These are phyloP conservation scores for Hyphopichia fennica DNA, from an alignment of 1,139 yeast genomes.

Conservation along the genomic window DNA sequence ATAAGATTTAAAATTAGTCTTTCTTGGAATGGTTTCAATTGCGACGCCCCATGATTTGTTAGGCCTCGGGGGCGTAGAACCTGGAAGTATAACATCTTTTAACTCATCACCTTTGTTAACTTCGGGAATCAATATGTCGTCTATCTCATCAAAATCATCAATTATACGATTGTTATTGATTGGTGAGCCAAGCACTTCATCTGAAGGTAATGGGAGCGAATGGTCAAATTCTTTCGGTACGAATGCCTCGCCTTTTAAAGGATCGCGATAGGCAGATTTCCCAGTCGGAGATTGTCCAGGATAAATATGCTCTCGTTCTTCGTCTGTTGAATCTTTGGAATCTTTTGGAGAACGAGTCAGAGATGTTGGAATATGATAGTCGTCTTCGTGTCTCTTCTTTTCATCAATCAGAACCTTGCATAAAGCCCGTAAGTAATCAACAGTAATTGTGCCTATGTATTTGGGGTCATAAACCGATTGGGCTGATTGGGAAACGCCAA, in stretches of 20 bases:
- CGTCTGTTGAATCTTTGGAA: no score
- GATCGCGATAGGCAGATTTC: no score
- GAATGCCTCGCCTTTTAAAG: no score
- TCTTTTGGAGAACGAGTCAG: no score
- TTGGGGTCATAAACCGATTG: slow-evolving; percentile 26
- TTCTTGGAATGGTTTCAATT: not conserved
- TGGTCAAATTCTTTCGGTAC: slow-evolving; percentile 18
- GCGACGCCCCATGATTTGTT: not conserved
- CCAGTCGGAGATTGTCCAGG: no score
- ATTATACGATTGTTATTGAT: not conserved
- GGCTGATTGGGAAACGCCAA: slow-evolving; percentile 24
- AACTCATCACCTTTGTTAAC: not conserved
- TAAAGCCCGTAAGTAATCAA: slow-evolving; percentile 37
- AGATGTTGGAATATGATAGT: no score
- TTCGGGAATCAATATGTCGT: not conserved
- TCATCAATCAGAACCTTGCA: slow-evolving; percentile 33
- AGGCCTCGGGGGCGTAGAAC: not conserved
- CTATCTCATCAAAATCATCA: not conserved
- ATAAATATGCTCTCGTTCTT: no score
- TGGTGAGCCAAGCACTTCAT: slow-evolving; percentile 7
- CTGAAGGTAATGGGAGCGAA: slow-evolving; percentile 26
- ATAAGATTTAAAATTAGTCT: slow-evolving; percentile 3
- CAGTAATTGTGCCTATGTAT: slow-evolving; percentile 41
- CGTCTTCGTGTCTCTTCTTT: slow-evolving; percentile 8
- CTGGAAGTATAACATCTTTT: not conserved